Evolutionary conservation across 768 basidiomycete genomes (phyloP).

Genomic region (Pleurotus djamor): DNA sequence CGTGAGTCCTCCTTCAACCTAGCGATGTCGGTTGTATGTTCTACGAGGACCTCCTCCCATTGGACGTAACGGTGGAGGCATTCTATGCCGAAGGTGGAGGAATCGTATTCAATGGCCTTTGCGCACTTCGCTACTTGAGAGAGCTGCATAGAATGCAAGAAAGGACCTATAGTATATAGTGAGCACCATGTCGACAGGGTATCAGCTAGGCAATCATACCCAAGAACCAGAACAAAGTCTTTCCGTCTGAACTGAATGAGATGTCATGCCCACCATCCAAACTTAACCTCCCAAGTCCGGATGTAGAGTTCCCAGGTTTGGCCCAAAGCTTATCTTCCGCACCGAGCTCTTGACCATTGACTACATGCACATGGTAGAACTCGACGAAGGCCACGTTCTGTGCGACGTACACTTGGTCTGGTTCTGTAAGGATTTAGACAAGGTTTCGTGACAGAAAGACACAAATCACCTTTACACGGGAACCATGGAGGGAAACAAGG

Average conservation of each 20-base stretch:
- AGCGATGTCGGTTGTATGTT: conserved; percentile 59
- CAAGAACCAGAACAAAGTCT: conserved; percentile 70
- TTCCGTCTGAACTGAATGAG: conserved; percentile 62
- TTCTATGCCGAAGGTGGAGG: conserved; percentile 54
- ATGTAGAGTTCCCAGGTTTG: conserved; percentile 65
- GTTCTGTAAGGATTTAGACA: neutral
- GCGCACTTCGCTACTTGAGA: conserved; percentile 49
- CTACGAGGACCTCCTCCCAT: conserved; percentile 55
- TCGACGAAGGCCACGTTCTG: conserved; percentile 63
- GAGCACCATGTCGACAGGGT: neutral
- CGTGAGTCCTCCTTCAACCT: conserved; percentile 55
- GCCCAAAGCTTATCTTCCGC: conserved; percentile 57
- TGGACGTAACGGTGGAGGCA: conserved; percentile 59
- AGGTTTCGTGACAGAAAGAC: neutral
- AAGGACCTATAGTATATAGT: conserved; percentile 42
- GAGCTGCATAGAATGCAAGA: conserved; percentile 60
- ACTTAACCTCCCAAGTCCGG: conserved; percentile 59
- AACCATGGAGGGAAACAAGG: neutral
- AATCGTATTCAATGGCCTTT: conserved; percentile 45
- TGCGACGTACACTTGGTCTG: conserved; percentile 17
- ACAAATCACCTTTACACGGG: neutral
- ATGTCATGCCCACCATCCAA: conserved; percentile 75
- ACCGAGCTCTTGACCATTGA: conserved; percentile 35
- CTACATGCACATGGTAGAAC: conserved; percentile 65
- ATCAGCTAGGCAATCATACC: conserved; percentile 35